Conservation (phyloP, 2,329 filamentous ascomycete genomes). For the Cladosporium sp. region DNA sequence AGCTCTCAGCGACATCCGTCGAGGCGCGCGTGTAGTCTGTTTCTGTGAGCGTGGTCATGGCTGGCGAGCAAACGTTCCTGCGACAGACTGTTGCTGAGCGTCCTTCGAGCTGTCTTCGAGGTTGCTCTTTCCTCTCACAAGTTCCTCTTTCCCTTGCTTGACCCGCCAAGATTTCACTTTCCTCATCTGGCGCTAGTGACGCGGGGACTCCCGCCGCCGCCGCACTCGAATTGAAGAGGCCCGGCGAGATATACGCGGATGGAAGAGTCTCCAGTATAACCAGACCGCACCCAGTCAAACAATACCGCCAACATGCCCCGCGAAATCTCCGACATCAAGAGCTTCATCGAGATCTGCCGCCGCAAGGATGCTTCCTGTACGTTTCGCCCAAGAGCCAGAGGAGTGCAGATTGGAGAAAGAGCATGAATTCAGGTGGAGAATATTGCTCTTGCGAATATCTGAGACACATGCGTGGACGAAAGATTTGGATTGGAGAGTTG, state of each 20-base stretch:
- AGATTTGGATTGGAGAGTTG: not conserved
- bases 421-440: constrained; percentile 7
- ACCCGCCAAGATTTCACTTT: constrained; percentile 7
- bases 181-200: not conserved
- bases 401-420: constrained; percentile 3
- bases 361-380: constrained; percentile 99
- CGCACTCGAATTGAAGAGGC: constrained; percentile 10
- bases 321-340: constrained; percentile 97
- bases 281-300: constrained; percentile 16
- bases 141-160: not conserved
- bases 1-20: constrained; percentile 64
- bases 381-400: constrained; percentile 46
- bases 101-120: not conserved
- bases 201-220: constrained; percentile 1
- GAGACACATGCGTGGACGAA: not conserved
- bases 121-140: not conserved
- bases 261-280: constrained; percentile 17
- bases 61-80: constrained; percentile 19
- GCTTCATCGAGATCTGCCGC: constrained; percentile 99
- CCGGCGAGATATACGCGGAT: constrained; percentile 1
- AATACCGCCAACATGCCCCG: constrained; percentile 78
- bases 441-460: not conserved
- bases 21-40: constrained; percentile 33
- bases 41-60: constrained; percentile 32
- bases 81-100: not conserved